These are phyloP conservation scores for Ascochyta clinopodiicola DNA, from an alignment of 2,329 filamentous ascomycete species.

Conservation along the genomic window DNA sequence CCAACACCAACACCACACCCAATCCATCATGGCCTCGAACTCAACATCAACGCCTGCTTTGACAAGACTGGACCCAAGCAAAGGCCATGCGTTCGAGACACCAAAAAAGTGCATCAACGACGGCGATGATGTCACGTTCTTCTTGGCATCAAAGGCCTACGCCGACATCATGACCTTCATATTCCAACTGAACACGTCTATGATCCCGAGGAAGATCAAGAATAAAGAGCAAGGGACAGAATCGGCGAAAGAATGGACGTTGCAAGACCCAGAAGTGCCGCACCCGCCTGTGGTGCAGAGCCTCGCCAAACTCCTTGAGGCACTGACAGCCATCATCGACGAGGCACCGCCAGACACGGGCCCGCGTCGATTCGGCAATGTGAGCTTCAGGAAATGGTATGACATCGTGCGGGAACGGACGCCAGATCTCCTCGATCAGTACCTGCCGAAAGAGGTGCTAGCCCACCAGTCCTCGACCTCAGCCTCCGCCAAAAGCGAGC, in stretches of 20 bases:
- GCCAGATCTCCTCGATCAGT: constrained; percentile 62
- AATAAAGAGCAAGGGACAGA: constrained; percentile 47
- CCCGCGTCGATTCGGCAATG: constrained; percentile 88
- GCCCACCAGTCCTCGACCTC: constrained; percentile 37
- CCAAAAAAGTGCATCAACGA: constrained; percentile 87
- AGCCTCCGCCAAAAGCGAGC: constrained; percentile 66
- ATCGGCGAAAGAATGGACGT: constrained; percentile 60
- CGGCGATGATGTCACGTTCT: constrained; percentile 78
- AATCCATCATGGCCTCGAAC: constrained; percentile 30
- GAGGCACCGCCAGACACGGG: constrained; percentile 84
- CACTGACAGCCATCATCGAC: constrained; percentile 71
- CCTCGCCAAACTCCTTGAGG: constrained; percentile 70
- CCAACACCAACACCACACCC: constrained; percentile 12
- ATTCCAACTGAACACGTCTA: constrained; percentile 84
- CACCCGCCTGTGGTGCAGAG: constrained; percentile 66
- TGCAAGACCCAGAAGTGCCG: constrained; percentile 52
- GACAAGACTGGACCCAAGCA: constrained; percentile 25
- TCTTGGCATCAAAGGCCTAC: constrained; percentile 83
- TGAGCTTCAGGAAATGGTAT: constrained; percentile 87
- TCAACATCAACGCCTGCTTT: constrained; percentile 28
- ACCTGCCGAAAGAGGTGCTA: constrained; percentile 60
- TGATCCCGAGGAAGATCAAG: constrained; percentile 71
- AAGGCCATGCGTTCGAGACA: constrained; percentile 60
- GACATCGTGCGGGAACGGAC: constrained; percentile 68
- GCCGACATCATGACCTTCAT: constrained; percentile 86